These are phyloP conservation scores for Zychaea mexicana DNA, from an alignment of 371 early-diverging fungal genomes.

Conservation along the genomic window DNA sequence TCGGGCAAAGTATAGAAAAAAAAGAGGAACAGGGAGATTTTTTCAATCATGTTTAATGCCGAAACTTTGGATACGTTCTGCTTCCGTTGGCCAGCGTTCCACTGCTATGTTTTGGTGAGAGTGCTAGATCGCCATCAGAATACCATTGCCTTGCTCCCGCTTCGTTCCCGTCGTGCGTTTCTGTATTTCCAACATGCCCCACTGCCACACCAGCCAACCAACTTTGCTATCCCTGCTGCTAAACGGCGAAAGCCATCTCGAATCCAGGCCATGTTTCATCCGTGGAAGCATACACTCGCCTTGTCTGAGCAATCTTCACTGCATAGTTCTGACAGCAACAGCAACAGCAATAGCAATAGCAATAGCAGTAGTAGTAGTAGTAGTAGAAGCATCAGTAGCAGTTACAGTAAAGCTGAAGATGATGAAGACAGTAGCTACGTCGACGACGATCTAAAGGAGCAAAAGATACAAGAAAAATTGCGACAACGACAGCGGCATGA, in stretches of 20 bases:
- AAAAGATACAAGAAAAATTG: too few species aligned
- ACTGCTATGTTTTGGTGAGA: conserved; percentile 32
- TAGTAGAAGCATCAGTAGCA: background rate
- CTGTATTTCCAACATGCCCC: conserved; percentile 34
- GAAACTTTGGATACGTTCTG: conserved; percentile 32
- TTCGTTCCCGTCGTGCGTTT: conserved; percentile 28
- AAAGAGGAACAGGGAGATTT: background rate
- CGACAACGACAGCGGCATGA: background rate
- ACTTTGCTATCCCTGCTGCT: background rate
- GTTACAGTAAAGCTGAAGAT: background rate
- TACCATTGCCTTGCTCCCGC: conserved; percentile 33
- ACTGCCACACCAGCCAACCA: conserved; percentile 6
- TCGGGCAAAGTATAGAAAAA: too few species aligned
- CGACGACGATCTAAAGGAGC: background rate
- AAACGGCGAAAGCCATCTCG: conserved; percentile 2
- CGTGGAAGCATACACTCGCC: conserved; percentile 18
- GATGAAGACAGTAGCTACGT: background rate
- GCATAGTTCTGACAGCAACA: background rate
- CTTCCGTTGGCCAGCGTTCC: conserved; percentile 36
- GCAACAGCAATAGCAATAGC: background rate
- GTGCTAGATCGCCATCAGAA: conserved; percentile 19
- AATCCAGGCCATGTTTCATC: conserved; percentile 23
- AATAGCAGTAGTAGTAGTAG: background rate
- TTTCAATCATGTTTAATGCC: background rate
- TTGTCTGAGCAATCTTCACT: background rate